Evolutionary conservation across 2,329 filamentous ascomycete genomes (phyloP).

Genomic region (Acrocalymma vagum): DNA sequence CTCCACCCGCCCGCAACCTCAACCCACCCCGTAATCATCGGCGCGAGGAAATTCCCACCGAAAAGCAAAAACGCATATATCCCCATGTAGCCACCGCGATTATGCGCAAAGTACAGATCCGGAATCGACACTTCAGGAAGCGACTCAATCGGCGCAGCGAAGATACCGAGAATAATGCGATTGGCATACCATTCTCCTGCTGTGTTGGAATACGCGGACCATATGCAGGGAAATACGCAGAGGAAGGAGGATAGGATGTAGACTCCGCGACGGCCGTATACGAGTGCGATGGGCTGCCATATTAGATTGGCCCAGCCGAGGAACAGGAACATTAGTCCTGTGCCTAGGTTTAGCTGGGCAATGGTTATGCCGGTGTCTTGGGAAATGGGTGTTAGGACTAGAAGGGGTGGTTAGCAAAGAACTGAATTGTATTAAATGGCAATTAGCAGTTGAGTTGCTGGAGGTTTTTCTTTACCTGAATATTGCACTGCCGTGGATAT

Average conservation of each 20-base stretch:
- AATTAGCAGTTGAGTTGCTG: too few relatives aligned
- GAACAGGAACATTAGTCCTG: conserved; percentile 4
- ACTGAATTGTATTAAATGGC: too few relatives aligned
- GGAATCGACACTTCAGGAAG: conserved; percentile 2
- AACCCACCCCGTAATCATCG: not conserved
- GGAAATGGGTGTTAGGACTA: not conserved
- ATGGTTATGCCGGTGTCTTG: conserved; percentile 1
- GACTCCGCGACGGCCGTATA: conserved; percentile 2
- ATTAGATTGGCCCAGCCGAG: conserved; percentile 6
- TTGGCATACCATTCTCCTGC: conserved; percentile 4
- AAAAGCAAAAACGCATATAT: not conserved
- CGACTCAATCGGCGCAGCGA: conserved; percentile 5
- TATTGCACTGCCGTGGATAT: conserved; percentile 4
- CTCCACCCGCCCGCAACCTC: not conserved
- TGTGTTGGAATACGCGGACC: conserved; percentile 1
- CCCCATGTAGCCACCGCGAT: conserved; percentile 1
- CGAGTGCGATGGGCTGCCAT: conserved; percentile 7
- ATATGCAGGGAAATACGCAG: not conserved
- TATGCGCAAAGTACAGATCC: conserved; percentile 7
- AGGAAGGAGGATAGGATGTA: conserved; percentile 1
- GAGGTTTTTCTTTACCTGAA: not conserved
- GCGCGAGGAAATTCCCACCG: conserved; percentile 1
- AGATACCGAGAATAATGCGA: conserved; percentile 1
- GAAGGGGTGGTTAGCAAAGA: not conserved
- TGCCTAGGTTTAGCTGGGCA: not conserved